Evolutionary conservation across 208 protist species (phyloP).

Genomic region (Leishmania tropica): DNA sequence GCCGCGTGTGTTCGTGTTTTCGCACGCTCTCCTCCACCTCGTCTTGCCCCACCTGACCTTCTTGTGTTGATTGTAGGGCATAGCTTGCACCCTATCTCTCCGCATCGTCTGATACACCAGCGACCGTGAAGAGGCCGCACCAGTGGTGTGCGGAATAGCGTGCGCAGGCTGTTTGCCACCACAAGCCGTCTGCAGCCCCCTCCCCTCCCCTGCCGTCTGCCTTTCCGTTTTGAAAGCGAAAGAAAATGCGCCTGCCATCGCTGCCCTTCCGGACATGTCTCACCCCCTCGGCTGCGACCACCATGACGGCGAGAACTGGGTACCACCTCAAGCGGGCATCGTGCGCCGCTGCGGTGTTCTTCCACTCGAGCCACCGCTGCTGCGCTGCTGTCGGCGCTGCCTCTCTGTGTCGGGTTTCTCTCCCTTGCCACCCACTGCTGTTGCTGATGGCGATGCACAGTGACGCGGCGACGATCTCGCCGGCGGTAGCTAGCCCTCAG

Average conservation of each 20-base stretch:
- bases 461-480: neutral
- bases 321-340: constrained; percentile 1
- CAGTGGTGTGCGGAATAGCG: neutral
- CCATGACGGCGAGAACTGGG: neutral
- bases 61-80: too few species aligned
- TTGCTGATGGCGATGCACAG: neutral
- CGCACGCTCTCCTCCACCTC: neutral
- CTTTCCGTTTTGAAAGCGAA: neutral
- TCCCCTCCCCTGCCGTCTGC: neutral
- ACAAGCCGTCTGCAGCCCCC: neutral
- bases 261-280: neutral
- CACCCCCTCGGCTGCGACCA: neutral
- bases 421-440: neutral
- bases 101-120: neutral
- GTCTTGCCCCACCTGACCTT: neutral
- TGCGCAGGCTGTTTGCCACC: neutral
- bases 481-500: neutral
- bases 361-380: neutral
- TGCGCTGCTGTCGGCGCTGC: neutral
- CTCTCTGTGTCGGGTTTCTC: neutral
- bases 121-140: neutral
- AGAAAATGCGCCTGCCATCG: neutral
- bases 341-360: neutral
- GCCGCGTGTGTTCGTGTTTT: neutral
- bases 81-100: neutral